A percentile compares a stretch with the other conserved stretches of the same genome.
Evolutionary conservation across 208 protist species (phyloP).

Genomic region (Crithidia fasciculata): DNA sequence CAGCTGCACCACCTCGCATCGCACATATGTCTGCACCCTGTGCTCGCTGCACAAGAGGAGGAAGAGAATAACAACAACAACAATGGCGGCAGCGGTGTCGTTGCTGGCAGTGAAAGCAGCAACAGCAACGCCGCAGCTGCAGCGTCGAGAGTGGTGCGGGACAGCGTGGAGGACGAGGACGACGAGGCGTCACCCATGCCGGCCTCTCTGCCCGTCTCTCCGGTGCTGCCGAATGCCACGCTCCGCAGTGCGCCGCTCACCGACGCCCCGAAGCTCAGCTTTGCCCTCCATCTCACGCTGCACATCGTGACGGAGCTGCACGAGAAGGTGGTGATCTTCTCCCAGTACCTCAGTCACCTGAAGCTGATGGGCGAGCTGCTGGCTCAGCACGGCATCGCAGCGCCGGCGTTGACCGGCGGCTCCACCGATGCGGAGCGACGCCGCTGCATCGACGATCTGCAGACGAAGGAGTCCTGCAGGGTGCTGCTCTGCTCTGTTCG

Average conservation of each 20-base stretch:
- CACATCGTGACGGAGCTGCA: slow-evolving; percentile 51
- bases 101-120: too few relatives aligned
- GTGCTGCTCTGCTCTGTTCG: slow-evolving; percentile 93
- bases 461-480: slow-evolving; percentile 27
- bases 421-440: slow-evolving; percentile 48
- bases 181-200: slow-evolving; percentile 21
- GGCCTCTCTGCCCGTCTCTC: not conserved
- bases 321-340: slow-evolving; percentile 89
- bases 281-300: slow-evolving; percentile 56
- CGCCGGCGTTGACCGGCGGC: slow-evolving; percentile 53
- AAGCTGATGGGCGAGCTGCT: slow-evolving; percentile 53
- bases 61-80: not conserved
- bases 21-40: slow-evolving; percentile 78
- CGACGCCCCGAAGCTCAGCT: slow-evolving; percentile 72
- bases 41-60: slow-evolving; percentile 14
- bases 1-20: slow-evolving; percentile 74
- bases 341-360: slow-evolving; percentile 69
- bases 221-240: slow-evolving; percentile 4
- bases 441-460: slow-evolving; percentile 70
- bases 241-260: slow-evolving; percentile 32
- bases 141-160: not conserved
- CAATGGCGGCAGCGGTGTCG: too few relatives aligned
- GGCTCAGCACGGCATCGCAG: slow-evolving; percentile 20
- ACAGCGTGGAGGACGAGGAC: slow-evolving; percentile 6
- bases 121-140: too few relatives aligned